Base-by-base conservation (phyloP, 805 yeast species). In the Saccharomycopsis sp. region DNA sequence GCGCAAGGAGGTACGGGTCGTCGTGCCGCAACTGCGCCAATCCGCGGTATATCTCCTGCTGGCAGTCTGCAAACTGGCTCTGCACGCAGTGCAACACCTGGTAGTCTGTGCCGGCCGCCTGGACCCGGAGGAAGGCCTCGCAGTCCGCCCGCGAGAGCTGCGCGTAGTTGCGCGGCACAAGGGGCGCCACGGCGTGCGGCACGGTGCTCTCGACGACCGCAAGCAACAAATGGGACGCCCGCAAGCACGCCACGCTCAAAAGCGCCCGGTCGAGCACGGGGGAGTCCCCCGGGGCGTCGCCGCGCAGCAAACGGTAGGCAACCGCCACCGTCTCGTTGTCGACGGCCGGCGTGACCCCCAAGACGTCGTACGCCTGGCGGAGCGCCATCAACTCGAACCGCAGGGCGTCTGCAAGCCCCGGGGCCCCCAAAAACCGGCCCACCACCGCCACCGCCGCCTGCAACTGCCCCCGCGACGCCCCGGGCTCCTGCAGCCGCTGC, bases 241-340 rank as follows among this genome's bases (percentile, higher is more conserved):
- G 59, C 3, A 60, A 61, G 44, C 63, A 60, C 2, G 73, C 74
- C 37, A 73, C 64, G 1, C 66, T 62, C 16, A 64, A 51, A 21
- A 72, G 58, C 2, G 74, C 72, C 20, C 53, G 56, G 50, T 57
- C 61, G 3, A 58, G 12, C 48, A 51, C 37, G 57, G 60, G n/a
- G 9, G 41, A 44, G 12, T 61, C 61, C n/a, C 24, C 12, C 8
- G 50, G 16, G 2, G 20, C 15, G 2, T 48, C 37, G 4, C 16
- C 34, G 1, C 77, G 65, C 59, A 83, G 83, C 50, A 86, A 75
- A 58, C 86, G 84, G 65, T 81, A 87, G 0, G 95, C 91, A 0
- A 95, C 86, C 29, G 83, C 76, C 2, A 89, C 79, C 50, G 87
- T 82, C 61, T 88, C 94, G 66, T 85, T 89, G 59, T 80, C 85